Base-by-base conservation (phyloP, 1,139 yeast genomes). In the Scheffersomyces insectosa region DNA sequence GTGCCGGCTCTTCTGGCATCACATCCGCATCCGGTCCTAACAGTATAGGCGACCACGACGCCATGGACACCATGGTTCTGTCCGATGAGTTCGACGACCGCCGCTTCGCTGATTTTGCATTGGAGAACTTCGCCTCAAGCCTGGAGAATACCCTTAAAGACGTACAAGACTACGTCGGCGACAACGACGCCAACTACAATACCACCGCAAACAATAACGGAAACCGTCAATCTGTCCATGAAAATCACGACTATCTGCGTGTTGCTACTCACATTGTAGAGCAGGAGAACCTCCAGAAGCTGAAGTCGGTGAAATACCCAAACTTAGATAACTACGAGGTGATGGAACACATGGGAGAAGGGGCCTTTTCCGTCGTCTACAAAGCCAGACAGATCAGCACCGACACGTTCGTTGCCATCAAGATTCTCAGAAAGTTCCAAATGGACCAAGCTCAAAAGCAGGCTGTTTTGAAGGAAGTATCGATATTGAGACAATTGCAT, bases 321-420 rank as follows among this genome's bases (percentile, higher is more conserved):
- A 63, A 64, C 36, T 63, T 73, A 44, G 69, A 71, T 5, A 63
- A 68, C 78, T 82, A 76, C 57, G 59, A 62, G 38, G 65, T 79
- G 39, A 48, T 73, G 45, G 78, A 72, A 20, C 74, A 73, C 45
- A 67, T 54, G 54, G 58, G 98, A 2, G 96, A 91, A 63, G 99
- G 99, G 7, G 95, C 99, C 0, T 93, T 93, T 63, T 90, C 95
- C 14, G 83, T 87, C 39, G 97, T 89, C 2, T 83, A 83, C 62
- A 85, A 85, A 57, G 97, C 96, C 4, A 60, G 59, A 36, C 76
- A 79, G 48, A 50, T 68, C 10, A 54, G 58, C 1, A 51, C 70
- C 2, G 61, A 78, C 13, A 72, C 79, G 44, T 68, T 80, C 20
- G 97, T 90, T 15, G 66, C 65, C n/a, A 68, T 80, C 48, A 80